Evolutionary conservation across 345 rosid species (phyloP), one percentile per base, ranked within the genome.

Genomic region (Linum trigynum): DNA sequence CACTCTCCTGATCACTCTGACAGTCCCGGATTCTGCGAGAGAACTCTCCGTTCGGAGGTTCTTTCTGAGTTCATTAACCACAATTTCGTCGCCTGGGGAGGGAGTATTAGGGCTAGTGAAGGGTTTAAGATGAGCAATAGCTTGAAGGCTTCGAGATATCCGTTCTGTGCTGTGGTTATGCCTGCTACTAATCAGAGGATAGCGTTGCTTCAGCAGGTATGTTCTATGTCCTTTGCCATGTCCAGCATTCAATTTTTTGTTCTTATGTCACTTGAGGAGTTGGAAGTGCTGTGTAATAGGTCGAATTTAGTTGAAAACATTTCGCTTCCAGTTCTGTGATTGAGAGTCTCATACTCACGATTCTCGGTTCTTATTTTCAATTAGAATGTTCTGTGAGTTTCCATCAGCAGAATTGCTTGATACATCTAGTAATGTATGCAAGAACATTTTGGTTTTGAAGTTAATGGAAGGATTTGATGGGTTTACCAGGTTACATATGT

Each of bases 61-160:
- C 51, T 95, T 48, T 69, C 83, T 0, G 85, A 83, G 3, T 95
- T 91, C 69, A 81, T 95, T 65, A 95, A 91, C 63, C 94, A 89
- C 86, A 95, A 95, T 68, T 95, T 95, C 56, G 91, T 95, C 5
- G 67, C 87, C 1, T 91, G 99, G 98, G 99, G 99, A 16, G 97
- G 97, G 41, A 91, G 87, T 67, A 87, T 95, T 70, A 82, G 96
- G 64, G 85, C 86, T 61, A 95, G 96, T 63, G 99, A 95, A 80
- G 99, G 99, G 36, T 95, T 95, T 80, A 95, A 95, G 82, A 95
- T 95, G 98, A 91, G 99, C 66, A 87, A 86, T 68, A 91, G 97
- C 81, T 87, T 91, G 86, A 95, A 95, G 75, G 99, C 98, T 0
- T 91, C 97, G 0, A 75, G 97, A 69, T 95, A 81, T 62, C 99